Evolutionary conservation across 1,139 yeast genomes (phyloP).

Genomic region (Zygosaccharomyces sapae): DNA sequence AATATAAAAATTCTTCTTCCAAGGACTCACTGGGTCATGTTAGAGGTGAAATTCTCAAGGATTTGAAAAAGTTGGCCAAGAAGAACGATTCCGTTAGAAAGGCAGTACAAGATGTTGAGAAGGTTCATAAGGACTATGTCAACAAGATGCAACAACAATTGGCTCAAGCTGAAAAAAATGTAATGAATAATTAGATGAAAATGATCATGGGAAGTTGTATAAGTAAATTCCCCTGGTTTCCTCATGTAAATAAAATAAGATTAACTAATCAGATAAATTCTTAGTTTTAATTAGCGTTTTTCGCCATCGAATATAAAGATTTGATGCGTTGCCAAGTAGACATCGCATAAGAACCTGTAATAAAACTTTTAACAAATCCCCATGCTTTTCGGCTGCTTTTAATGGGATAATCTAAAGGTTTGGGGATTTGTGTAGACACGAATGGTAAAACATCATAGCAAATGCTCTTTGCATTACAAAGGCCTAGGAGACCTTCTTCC

Average conservation of each 20-base stretch:
- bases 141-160: slow-evolving; percentile 54
- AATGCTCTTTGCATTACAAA: slow-evolving; percentile 79
- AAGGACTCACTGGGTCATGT: slow-evolving; percentile 54
- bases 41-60: slow-evolving; percentile 59
- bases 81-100: slow-evolving; percentile 54
- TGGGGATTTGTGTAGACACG: slow-evolving; percentile 78
- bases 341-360: slow-evolving; percentile 77
- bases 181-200: slow-evolving; percentile 21
- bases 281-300: slow-evolving; percentile 30
- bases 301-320: slow-evolving; percentile 50
- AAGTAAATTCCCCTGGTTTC: not conserved
- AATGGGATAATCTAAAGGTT: slow-evolving; percentile 87
- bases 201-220: not conserved
- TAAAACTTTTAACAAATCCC: slow-evolving; percentile 77
- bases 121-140: slow-evolving; percentile 58
- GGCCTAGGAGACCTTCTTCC: slow-evolving; percentile 86
- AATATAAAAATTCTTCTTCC: slow-evolving; percentile 52
- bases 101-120: slow-evolving; percentile 57
- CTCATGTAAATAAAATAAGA: slow-evolving; percentile 2
- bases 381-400: slow-evolving; percentile 77
- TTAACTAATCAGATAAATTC: slow-evolving; percentile 5
- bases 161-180: slow-evolving; percentile 56
- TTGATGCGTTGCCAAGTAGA: slow-evolving; percentile 65
- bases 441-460: slow-evolving; percentile 80
- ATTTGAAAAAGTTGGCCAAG: slow-evolving; percentile 52